Conservation (phyloP, 73 alveolate species). For the Durusdinium trenchii region DNA sequence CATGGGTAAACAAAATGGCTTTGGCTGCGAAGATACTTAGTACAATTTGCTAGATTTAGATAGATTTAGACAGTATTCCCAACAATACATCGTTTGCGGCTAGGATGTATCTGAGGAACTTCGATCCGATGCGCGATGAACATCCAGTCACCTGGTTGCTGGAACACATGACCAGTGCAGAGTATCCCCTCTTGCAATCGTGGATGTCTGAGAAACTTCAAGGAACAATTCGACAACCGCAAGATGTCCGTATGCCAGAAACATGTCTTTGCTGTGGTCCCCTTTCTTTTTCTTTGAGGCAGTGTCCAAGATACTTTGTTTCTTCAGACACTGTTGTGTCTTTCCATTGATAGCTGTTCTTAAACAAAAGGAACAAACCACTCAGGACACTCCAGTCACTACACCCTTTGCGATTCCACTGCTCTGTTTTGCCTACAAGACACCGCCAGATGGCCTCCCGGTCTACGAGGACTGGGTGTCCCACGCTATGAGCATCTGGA, state of each 20-base stretch:
- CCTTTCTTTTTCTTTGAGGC: neutral
- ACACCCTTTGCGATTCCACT: neutral
- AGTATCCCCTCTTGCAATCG: neutral
- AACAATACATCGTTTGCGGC: neutral
- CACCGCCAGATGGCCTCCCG: conserved; percentile 1
- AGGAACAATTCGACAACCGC: neutral
- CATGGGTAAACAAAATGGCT: neutral
- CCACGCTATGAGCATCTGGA: neutral
- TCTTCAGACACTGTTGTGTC: neutral
- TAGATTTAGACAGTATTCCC: neutral
- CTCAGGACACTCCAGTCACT: neutral
- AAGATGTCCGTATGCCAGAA: neutral
- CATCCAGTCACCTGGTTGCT: conserved; percentile 13
- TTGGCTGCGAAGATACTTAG: neutral
- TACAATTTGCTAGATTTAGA: neutral
- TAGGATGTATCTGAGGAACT: neutral
- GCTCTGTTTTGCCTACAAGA: neutral
- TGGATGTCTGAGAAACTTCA: neutral
- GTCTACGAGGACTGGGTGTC: neutral
- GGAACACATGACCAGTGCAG: neutral
- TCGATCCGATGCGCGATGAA: conserved; percentile 7
- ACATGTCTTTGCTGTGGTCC: neutral
- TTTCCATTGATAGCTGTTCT: no score
- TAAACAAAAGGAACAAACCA: neutral
- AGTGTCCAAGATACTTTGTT: neutral